phyloP scores from a whole-genome alignment of 306 rosid genomes.

The Calophaca sinica region DNA sequence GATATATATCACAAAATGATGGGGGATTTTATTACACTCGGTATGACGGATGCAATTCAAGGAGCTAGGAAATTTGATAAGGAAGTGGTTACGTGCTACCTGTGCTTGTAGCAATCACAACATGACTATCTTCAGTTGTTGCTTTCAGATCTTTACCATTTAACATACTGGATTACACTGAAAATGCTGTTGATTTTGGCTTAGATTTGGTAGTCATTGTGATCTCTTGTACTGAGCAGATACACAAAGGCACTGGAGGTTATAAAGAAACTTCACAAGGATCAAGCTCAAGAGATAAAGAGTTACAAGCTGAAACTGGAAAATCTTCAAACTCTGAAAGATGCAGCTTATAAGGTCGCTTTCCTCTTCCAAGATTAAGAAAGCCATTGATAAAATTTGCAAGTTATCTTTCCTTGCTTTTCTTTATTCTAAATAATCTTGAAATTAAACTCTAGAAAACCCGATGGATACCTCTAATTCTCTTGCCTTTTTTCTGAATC shows the following conservation, averaged over 20 bases:
- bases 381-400: constrained; percentile 1
- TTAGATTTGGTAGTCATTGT: constrained; percentile 26
- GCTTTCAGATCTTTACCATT: constrained; percentile 2
- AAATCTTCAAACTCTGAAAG: constrained; percentile 87
- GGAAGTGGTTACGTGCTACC: constrained; percentile 17
- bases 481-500: not conserved
- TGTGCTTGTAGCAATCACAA: constrained; percentile 25
- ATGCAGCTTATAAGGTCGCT: constrained; percentile 85
- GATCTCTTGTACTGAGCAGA: constrained; percentile 51
- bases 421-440: constrained; percentile 24
- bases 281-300: constrained; percentile 91
- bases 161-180: constrained; percentile 16
- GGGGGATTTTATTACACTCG: not conserved
- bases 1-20: not conserved
- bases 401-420: constrained; percentile 1
- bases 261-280: constrained; percentile 91
- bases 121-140: constrained; percentile 17
- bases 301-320: constrained; percentile 85
- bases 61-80: constrained; percentile 1
- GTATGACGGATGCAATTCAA: constrained; percentile 4
- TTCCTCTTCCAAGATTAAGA: constrained; percentile 21
- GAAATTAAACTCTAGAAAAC: constrained; percentile 16
- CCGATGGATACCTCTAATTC: constrained; percentile 12
- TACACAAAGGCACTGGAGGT: constrained; percentile 96
- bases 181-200: constrained; percentile 29